Evolutionary conservation across 176 grass and related monocot genomes (phyloP), one percentile per base, ranked within the genome.

Genomic region (Oryza brachyantha): DNA sequence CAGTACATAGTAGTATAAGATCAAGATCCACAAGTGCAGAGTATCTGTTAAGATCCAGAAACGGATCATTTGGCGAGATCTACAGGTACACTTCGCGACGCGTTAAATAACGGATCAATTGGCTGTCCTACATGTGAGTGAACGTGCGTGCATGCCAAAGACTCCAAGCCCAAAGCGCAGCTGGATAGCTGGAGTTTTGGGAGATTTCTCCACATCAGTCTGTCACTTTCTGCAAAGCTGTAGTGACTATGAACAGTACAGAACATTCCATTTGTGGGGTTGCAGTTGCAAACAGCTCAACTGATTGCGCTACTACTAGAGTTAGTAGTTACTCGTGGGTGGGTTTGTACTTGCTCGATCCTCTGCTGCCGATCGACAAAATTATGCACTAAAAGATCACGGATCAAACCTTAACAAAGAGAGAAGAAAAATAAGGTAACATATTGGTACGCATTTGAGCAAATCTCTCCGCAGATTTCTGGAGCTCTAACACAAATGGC

Each of bases 191-290:
- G 19, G 69, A 66, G 26, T 11, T 62, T 54, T 14, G 37, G 61
- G 22, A 55, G 13, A 40, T 73, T 41, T 78, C 62, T 29, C 43
- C 19, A 37, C 67, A 22, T 28, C 63, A 75, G 48, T 19, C 58
- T 58, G 75, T 79, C 81, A 54, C 68, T 74, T 79, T 75, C 80
- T 61, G 61, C 80, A 40, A 38, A 64, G 32, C 40, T 24, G 39
- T 24, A 28, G 74, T 26, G 75, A 52, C 39, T 25, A 38, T 27
- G 75, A 68, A 34, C 68, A 67, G 24, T 38, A 65, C 45, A 79
- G 75, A 74, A 79, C 86, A 79, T 88, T 83, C 80, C 36, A 59
- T 43, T 64, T n/a, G 74, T 74, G 86, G 74, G 68, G 86, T 73
- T 72, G 58, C 73, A 78, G 74, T 64, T 76, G 37, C 45, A 8